Base-by-base conservation (phyloP, 768 basidiomycete species). In the Mycena belliarum region DNA sequence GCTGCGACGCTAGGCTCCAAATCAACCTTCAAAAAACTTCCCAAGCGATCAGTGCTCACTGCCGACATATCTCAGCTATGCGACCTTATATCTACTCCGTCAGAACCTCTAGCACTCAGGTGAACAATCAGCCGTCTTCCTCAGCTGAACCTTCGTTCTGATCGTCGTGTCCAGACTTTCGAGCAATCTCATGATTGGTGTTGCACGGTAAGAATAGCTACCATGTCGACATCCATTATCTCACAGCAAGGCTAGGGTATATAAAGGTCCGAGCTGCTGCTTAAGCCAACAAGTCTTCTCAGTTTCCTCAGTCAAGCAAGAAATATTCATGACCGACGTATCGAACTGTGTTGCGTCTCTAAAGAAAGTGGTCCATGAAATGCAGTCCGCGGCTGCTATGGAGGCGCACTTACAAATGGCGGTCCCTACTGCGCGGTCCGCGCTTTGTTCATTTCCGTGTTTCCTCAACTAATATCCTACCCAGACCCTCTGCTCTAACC, bases 1-100 rank as follows among this genome's bases (percentile, higher is more conserved):
- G 92, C 92, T 9, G 93, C 94, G 2, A 96, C 94, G 1, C 77
- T 95, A 23, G 94, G 94, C 40, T 87, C 93, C 9, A 89, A 87
- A 73, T 89, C 91, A n/a, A 82, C 85, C 15, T 90, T 93, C 73
- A 91, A 84, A 67, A 93, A 88, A 66, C 75, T 96, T 5, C 88
- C 92, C 4, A 88, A 84, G 70, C 85, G 87, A 61, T 90, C 91
- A 52, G 87, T 95, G n/a, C 76, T 92, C 64, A 86, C 84, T 4
- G 91, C 93, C 33, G 88, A 96, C 70, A 93, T 96, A 44, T 71
- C 84, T 32, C 82, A 89, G 70, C 72, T 95, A 66, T 96, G 94
- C 69, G 82, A 79, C 35, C 79, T 93, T 37, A 94, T 96, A 50
- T 82, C 85, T 25, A 80, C 89, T 64, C 94, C 94, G n/a, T 71